These are phyloP conservation scores for Pisolithus microcarpus DNA, from an alignment of 768 basidiomycete species.

Conservation along the genomic window DNA sequence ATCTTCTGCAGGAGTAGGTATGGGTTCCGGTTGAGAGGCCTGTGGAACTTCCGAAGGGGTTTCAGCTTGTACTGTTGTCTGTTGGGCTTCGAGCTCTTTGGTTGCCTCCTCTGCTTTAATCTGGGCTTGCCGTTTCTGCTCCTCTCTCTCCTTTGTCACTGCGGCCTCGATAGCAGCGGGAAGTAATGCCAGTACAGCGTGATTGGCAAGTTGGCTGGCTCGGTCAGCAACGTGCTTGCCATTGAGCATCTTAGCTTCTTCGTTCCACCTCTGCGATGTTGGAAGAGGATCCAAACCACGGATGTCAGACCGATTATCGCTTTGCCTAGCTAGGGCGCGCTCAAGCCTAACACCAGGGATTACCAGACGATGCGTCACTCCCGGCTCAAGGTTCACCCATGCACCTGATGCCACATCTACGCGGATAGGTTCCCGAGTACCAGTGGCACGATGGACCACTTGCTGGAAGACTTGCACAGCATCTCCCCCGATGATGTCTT, in stretches of 20 bases:
- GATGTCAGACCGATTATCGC: conserved; percentile 38
- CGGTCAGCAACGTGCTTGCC: conserved; percentile 68
- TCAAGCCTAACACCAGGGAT: conserved; percentile 58
- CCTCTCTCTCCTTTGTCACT: conserved; percentile 39
- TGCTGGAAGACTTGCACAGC: conserved; percentile 82
- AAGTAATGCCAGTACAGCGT: conserved; percentile 65
- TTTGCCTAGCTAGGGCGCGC: conserved; percentile 34
- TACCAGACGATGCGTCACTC: conserved; percentile 41
- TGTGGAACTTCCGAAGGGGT: conserved; percentile 9
- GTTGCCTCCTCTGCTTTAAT: conserved; percentile 43
- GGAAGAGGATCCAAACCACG: conserved; percentile 68
- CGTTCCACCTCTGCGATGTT: conserved; percentile 82
- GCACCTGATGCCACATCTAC: conserved; percentile 68
- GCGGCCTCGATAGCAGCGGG: conserved; percentile 63
- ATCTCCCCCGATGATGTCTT: conserved; percentile 74
- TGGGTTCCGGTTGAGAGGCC: conserved; percentile 9
- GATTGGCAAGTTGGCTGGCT: conserved; percentile 58
- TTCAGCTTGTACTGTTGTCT: conserved; percentile 16
- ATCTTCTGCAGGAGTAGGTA: conserved; percentile 28
- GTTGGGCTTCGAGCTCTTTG: conserved; percentile 30
- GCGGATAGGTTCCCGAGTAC: conserved; percentile 59
- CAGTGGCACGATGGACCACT: conserved; percentile 57
- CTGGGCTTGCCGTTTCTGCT: conserved; percentile 37
- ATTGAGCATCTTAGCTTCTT: conserved; percentile 78
- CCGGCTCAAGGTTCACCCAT: conserved; percentile 53